phyloP scores from a whole-genome alignment of 2,329 filamentous ascomycete species.

The Trichoderma breve region DNA sequence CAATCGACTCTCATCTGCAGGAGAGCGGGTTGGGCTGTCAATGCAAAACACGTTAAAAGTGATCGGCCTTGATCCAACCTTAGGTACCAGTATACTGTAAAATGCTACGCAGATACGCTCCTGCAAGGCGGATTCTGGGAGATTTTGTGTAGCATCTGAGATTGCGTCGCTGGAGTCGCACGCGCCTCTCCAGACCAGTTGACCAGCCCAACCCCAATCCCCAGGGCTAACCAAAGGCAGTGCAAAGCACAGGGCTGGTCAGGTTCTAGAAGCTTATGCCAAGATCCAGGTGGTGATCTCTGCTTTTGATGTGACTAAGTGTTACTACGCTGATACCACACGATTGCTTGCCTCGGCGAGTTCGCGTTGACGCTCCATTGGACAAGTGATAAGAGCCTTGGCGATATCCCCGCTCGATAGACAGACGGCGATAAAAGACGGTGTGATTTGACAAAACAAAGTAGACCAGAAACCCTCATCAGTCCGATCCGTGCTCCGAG shows the following conservation, averaged over 20 bases:
- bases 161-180: background rate
- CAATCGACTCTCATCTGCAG: background rate
- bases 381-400: conserved; percentile 10
- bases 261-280: background rate
- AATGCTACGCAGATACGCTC: background rate
- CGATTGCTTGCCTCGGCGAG: background rate
- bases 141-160: background rate
- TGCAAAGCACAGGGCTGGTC: background rate
- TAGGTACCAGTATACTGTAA: background rate
- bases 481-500: background rate
- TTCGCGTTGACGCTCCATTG: background rate
- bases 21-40: background rate
- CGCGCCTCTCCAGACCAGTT: background rate
- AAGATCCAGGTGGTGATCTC: background rate
- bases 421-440: background rate
- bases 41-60: background rate
- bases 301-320: background rate
- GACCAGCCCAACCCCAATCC: background rate
- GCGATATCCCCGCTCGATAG: background rate
- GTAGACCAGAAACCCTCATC: background rate
- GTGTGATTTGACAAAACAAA: background rate
- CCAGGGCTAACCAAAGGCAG: background rate
- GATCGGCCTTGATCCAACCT: background rate
- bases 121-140: background rate
- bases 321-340: background rate